phyloP scores from a whole-genome alignment of 164 flowering plant species.

The Macadamia integrifolia region DNA sequence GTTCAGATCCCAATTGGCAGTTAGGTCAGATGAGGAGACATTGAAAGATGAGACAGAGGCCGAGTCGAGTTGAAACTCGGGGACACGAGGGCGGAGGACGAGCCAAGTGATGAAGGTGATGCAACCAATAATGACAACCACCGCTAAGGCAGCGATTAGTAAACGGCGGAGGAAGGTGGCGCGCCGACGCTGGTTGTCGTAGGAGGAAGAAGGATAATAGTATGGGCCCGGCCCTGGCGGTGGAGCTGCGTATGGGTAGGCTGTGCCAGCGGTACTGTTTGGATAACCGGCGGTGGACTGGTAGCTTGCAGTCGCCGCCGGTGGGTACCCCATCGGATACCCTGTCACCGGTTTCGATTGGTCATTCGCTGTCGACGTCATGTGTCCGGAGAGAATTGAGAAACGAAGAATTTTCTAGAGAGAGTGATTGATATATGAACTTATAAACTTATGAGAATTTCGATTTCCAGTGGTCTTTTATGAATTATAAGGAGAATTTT shows the following conservation, averaged over 20 bases:
- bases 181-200: slow-evolving; percentile 15
- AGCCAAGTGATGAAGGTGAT: slow-evolving; percentile 25
- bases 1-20: slow-evolving; percentile 33
- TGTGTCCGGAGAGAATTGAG: not conserved
- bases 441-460: too few species aligned
- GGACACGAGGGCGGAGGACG: slow-evolving; percentile 62
- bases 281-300: not conserved
- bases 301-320: not conserved
- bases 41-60: slow-evolving; percentile 41
- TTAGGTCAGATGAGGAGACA: slow-evolving; percentile 20
- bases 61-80: slow-evolving; percentile 46
- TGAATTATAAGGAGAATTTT: too few species aligned
- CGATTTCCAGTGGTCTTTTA: too few species aligned
- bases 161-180: slow-evolving; percentile 20
- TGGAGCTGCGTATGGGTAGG: not conserved
- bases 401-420: not conserved
- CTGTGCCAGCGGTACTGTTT: not conserved
- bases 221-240: not conserved
- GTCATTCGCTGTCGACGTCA: not conserved
- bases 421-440: too few species aligned
- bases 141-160: slow-evolving; percentile 8
- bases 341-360: not conserved
- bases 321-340: not conserved
- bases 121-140: slow-evolving; percentile 18
- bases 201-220: slow-evolving; percentile 7